Evolutionary conservation across 2,329 filamentous ascomycete genomes (phyloP), one percentile per base, ranked within the genome.

Genomic region (Penicillium occitanis): DNA sequence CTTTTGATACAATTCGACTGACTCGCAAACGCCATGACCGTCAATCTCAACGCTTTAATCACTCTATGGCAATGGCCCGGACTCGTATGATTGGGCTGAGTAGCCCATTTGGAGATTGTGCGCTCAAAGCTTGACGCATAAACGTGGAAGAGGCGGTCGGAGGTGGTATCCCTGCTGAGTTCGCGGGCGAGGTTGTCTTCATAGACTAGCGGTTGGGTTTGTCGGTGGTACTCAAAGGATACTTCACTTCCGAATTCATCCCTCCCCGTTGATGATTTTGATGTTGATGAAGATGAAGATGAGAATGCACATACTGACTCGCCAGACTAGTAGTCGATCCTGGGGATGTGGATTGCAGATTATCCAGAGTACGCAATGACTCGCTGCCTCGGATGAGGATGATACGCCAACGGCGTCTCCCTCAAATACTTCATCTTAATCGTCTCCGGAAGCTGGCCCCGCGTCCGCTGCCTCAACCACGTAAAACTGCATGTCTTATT

Each of bases 391-490:
- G 40, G 5, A 42, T 0, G 17, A 37, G 35, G 0, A 48, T 22
- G 19, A 28, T 30, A 5, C 5, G 7, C 48, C 50, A 53, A 35
- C 14, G 50, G 28, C 28, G 3, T 17, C 28, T 35, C 50, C 28
- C 50, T 55, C 50, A 35, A 55, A 55, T 55, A 35, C 50, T 11
- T 35, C 28, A 17, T 55, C 50, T 55, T 55, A 19, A 55, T 55
- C 28, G 50, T 3, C 28, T 35, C 50, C 50, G 50, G 17, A 55
- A 55, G 17, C 50, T 55, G 50, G 17, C 50, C 50, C 1, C 28
- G 28, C 0, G 50, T 55, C 50, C 28, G 25, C 28, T 53, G 50
- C 17, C 3, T 30, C 50, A 33, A 19, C 50, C 50, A 55, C 5
- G 17, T 35, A 33, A 55, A 55, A 55, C 14, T 55, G 8, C 50